Evolutionary conservation across 495 filamentous ascomycete genomes (phyloP).

Genomic region (Penicillium robsamsonii): DNA sequence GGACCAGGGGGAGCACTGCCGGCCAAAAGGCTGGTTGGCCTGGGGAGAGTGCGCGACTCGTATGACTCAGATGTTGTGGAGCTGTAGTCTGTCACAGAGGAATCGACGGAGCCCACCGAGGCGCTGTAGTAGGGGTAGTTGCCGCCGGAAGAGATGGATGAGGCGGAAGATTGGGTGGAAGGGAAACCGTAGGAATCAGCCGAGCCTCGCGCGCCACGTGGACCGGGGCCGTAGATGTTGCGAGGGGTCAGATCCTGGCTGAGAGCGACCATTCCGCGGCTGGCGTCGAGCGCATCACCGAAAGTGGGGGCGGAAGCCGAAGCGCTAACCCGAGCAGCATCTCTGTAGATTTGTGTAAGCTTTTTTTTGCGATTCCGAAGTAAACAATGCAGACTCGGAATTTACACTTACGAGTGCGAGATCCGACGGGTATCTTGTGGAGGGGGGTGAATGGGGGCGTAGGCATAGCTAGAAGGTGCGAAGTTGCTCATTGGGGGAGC

Average conservation of each 20-base stretch:
- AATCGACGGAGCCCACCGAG: constrained; percentile 75
- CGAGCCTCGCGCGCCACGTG: constrained; percentile 64
- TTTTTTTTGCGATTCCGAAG: neutral
- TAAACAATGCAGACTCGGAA: constrained; percentile 17
- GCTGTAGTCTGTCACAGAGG: constrained; percentile 91
- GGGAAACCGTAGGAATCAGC: constrained; percentile 95
- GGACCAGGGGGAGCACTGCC: constrained; percentile 73
- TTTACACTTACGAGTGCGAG: constrained; percentile 78
- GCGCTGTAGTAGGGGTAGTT: constrained; percentile 75
- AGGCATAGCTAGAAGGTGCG: constrained; percentile 60
- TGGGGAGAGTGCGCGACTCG: constrained; percentile 81
- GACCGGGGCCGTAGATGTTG: constrained; percentile 79
- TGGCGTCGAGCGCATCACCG: constrained; percentile 80
- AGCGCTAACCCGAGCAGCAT: constrained; percentile 55
- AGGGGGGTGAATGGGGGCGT: constrained; percentile 50
- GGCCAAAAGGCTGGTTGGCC: constrained; percentile 68
- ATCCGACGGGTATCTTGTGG: constrained; percentile 69
- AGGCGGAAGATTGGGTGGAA: constrained; percentile 84
- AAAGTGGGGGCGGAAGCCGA: constrained; percentile 39
- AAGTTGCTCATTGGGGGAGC: constrained; percentile 67
- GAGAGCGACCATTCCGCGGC: constrained; percentile 89
- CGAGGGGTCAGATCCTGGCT: constrained; percentile 81
- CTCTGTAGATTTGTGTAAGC: constrained; percentile 34
- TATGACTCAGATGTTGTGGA: constrained; percentile 84
- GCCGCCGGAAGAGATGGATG: constrained; percentile 84